Evolutionary conservation across 305 asterid genomes (phyloP), one percentile per base, ranked within the genome.

Genomic region (Fraxinus paxiana): DNA sequence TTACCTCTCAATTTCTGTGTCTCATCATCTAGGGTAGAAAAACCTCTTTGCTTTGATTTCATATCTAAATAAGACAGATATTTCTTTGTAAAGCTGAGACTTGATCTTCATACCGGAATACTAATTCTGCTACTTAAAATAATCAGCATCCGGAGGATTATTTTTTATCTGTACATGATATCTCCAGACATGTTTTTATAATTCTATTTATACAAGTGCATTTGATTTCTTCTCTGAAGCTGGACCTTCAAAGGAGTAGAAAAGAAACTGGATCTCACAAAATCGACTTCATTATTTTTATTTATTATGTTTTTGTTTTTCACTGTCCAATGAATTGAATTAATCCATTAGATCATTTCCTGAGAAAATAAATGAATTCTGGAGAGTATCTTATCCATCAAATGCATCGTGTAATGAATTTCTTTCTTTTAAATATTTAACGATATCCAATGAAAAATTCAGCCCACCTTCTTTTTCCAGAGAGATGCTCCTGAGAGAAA

Each of bases 401-500:
- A 26, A 65, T 9, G 35, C 73, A 65, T 26, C 73, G 2, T 65
- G 35, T 26, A 8, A 65, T 8, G 35, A 26, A 12, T 65, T 65
- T 65, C 73, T 65, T 65, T 24, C 35, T 65, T 33, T 9, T 34
- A 56, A 51, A 41, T 56, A 3, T 8, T 65, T 65, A 65, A 65
- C 12, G 18, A 6, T 26, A 65, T 65, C 6, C 73, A 65, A 20
- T 9, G 4, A 56, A 56, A 76, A 82, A 73, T 78, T 43, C 80
- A 76, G 76, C 87, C 77, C 81, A 87, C 91, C 91, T 78, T 85
- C 85, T 54, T 76, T 84, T 63, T 85, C 87, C 65, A 85, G 80
- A 63, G 89, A 83, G 81, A 87, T 73, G 80, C 80, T 80, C 83
- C 89, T 83, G 4, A 88, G 86, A 83, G 91, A 88, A 69, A 88